A percentile compares a stretch with the other conserved stretches of the same genome.
These are phyloP conservation scores for Penicillium sp. DNA, from an alignment of 2,329 filamentous ascomycete species.

Conservation along the genomic window DNA sequence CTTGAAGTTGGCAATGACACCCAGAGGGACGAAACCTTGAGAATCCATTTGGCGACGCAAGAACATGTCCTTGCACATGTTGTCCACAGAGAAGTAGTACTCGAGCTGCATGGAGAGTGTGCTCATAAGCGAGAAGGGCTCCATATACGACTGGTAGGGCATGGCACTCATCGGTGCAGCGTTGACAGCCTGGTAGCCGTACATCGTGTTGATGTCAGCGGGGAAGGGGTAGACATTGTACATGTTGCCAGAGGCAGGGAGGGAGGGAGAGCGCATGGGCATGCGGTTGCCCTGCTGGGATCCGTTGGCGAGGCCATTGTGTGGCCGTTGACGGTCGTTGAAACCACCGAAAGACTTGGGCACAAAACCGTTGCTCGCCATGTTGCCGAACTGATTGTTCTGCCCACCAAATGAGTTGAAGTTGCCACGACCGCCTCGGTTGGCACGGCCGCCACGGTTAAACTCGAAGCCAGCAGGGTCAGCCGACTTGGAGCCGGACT, in stretches of 20 bases:
- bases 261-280: constrained; percentile 64
- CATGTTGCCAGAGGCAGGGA: constrained; percentile 57
- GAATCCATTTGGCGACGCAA: constrained; percentile 92
- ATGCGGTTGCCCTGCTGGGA: constrained; percentile 54
- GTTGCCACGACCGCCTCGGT: constrained; percentile 46
- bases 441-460: constrained; percentile 43
- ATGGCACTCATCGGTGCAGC: constrained; percentile 60
- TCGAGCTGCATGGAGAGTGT: constrained; percentile 50
- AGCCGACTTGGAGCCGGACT: constrained; percentile 43
- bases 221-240: constrained; percentile 53
- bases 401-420: constrained; percentile 41
- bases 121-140: constrained; percentile 47
- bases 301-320: constrained; percentile 41
- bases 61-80: constrained; percentile 90
- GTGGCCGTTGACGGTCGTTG: constrained; percentile 49
- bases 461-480: constrained; percentile 41
- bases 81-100: constrained; percentile 97
- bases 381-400: constrained; percentile 44
- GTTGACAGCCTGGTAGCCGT: constrained; percentile 60
- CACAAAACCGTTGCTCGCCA: constrained; percentile 45
- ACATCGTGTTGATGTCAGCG: constrained; percentile 57
- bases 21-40: constrained; percentile 84
- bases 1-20: constrained; percentile 82
- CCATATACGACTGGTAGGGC: constrained; percentile 62
- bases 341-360: constrained; percentile 44